Base-by-base conservation (phyloP, 1,139 yeast species). In the Hyphopichia pseudoburtonii region DNA sequence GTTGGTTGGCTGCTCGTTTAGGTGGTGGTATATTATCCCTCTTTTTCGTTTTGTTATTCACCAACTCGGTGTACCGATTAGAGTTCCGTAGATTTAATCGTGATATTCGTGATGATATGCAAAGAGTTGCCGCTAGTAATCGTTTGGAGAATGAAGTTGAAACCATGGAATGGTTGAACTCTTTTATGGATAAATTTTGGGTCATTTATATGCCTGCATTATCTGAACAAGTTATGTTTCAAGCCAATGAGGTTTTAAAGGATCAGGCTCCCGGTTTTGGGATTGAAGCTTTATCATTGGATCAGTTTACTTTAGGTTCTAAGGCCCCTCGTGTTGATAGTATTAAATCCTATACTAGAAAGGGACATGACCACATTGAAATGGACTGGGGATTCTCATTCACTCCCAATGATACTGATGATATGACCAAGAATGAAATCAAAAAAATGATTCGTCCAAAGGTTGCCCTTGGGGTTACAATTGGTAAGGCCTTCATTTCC, bases 371-470 rank as follows among this genome's bases (percentile, higher is more conserved):
- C 51, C 66, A 74, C 34, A 80, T 82, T 46, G 90, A 83, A 60
- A 82, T 84, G 90, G 90, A 83, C 55, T 84, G 92, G 89, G 80
- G 80, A 9, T 82, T 86, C 50, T 80, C 84, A 8, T 86, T 86
- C 54, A 74, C 90, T 34, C 95, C 95, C 25, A 82, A 79, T 54
- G 90, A 86, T 60, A 80, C 86, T 25, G 86, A 83, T 44, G 87
- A 82, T 56, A 84, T 85, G 92, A 85, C 94, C 35, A 80, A 79
- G 46, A 78, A 76, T 46, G 86, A 85, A 62, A 74, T 82, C 46
- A 76, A 73, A 46, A 78, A 78, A 60, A 84, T 82, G 52, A 68
- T 84, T 44, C 84, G 82, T 52, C 94, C 94, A 11, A 85, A 83
- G 54, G 87, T 86, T 42, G 86, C 88, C 1, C 63, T 86, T 36